Percentiles rank a stretch among this genome's conserved stretches.
phyloP scores from a whole-genome alignment of 352 stramenopile genomes.

The Aphanomyces cochlioides region DNA sequence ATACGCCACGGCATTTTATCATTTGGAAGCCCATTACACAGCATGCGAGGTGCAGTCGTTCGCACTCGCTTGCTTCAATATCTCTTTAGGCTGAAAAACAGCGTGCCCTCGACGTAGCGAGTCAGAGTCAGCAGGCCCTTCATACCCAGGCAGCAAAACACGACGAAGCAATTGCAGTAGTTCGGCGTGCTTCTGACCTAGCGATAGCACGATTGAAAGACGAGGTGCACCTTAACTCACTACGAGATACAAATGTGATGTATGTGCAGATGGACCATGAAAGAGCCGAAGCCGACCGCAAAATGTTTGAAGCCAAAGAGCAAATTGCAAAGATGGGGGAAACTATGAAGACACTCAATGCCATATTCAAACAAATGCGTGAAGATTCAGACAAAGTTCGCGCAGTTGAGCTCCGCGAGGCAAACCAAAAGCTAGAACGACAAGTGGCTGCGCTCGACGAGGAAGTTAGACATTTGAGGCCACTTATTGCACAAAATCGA shows the following conservation, averaged over 20 bases:
- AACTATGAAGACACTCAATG: slow-evolving; percentile 91
- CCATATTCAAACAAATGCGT: slow-evolving; percentile 92
- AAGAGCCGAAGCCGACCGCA: slow-evolving; percentile 66
- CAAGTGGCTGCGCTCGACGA: slow-evolving; percentile 55
- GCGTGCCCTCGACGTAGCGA: slow-evolving; percentile 38
- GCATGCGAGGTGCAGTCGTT: not conserved
- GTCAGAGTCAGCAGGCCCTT: slow-evolving; percentile 43
- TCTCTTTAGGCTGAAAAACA: slow-evolving; percentile 35
- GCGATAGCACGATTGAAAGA: not conserved
- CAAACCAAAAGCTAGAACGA: slow-evolving; percentile 67
- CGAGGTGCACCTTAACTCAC: not conserved
- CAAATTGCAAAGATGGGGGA: slow-evolving; percentile 88
- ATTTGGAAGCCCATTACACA: slow-evolving; percentile 46
- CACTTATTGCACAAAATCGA: slow-evolving; percentile 52
- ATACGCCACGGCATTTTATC: slow-evolving; percentile 76
- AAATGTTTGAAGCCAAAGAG: slow-evolving; percentile 62
- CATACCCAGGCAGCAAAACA: slow-evolving; percentile 31
- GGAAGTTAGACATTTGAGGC: slow-evolving; percentile 57
- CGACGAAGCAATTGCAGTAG: slow-evolving; percentile 13
- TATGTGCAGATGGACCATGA: slow-evolving; percentile 56
- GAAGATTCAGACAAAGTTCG: slow-evolving; percentile 87
- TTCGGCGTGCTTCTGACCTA: not conserved
- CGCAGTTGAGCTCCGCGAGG: slow-evolving; percentile 82
- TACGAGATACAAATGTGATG: slow-evolving; percentile 47
- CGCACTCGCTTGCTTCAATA: too few species aligned